A percentile compares a stretch with the other conserved stretches of the same genome.
Conservation (phyloP, 805 yeast genomes). For the Saturnispora bothae region DNA sequence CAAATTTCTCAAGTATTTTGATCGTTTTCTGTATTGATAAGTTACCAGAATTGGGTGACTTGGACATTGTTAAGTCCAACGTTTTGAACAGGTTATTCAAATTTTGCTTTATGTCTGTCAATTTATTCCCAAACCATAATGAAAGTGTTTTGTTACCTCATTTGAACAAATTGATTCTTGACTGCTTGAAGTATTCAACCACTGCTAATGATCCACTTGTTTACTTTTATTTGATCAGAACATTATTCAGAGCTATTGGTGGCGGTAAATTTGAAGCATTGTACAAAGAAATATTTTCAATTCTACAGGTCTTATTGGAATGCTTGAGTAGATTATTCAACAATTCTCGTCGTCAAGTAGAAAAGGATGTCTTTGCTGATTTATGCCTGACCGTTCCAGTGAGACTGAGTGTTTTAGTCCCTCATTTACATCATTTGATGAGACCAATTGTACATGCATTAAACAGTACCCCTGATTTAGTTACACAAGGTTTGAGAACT, state of each 20-base stretch:
- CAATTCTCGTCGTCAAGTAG: constrained; percentile 79
- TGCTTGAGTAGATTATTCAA: constrained; percentile 74
- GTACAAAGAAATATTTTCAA: constrained; percentile 87
- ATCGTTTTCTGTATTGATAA: constrained; percentile 66
- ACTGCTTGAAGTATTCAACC: constrained; percentile 69
- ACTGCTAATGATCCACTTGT: constrained; percentile 85
- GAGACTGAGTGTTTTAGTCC: constrained; percentile 83
- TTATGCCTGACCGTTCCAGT: constrained; percentile 94
- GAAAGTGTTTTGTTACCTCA: constrained; percentile 86
- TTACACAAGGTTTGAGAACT: constrained; percentile 89
- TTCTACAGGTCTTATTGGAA: constrained; percentile 76
- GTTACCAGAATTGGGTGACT: constrained; percentile 69
- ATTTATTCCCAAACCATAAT: constrained; percentile 76
- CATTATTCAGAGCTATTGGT: constrained; percentile 86
- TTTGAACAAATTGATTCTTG: constrained; percentile 69
- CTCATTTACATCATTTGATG: constrained; percentile 81
- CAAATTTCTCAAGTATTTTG: constrained; percentile 79
- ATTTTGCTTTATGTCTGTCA: constrained; percentile 91
- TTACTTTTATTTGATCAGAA: constrained; percentile 78
- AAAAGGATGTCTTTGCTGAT: constrained; percentile 89
- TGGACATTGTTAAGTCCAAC: constrained; percentile 66
- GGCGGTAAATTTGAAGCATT: constrained; percentile 93
- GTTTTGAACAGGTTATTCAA: constrained; percentile 81
- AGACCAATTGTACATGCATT: constrained; percentile 85
- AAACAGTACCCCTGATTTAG: constrained; percentile 82